A percentile compares a stretch with the other conserved stretches of the same genome.
phyloP scores from a whole-genome alignment of 129 eudicot genomes.

The Arctium minus region DNA sequence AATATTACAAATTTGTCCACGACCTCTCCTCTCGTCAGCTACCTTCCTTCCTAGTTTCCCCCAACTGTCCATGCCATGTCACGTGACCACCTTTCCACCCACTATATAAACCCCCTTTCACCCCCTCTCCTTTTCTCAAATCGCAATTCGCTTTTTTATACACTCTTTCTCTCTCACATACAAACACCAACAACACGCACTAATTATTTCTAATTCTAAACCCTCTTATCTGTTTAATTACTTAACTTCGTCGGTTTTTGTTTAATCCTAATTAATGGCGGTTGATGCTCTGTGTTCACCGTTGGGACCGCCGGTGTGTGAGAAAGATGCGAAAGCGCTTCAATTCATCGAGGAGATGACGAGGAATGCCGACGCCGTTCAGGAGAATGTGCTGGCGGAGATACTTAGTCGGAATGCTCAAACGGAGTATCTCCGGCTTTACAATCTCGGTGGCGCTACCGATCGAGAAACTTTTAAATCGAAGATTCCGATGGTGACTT shows the following conservation, averaged over 20 bases:
- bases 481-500: constrained; percentile 65
- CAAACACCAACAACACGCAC: not conserved
- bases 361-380: constrained; percentile 69
- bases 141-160: not conserved
- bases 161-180: not conserved
- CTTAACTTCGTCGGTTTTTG: not conserved
- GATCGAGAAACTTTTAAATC: constrained; percentile 69
- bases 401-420: constrained; percentile 65
- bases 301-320: constrained; percentile 79
- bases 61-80: constrained; percentile 37
- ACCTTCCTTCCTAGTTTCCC: constrained; percentile 34
- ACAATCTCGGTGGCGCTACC: constrained; percentile 52
- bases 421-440: constrained; percentile 61
- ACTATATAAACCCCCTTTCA: constrained; percentile 28
- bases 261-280: constrained; percentile 40
- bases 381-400: constrained; percentile 63
- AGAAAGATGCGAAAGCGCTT: constrained; percentile 86
- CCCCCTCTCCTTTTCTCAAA: constrained; percentile 5
- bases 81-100: constrained; percentile 32
- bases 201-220: not conserved
- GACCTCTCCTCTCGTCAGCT: constrained; percentile 24
- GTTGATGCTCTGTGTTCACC: constrained; percentile 80
- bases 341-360: constrained; percentile 92
- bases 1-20: constrained; percentile 35
- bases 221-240: not conserved